These are phyloP conservation scores for Flaveria brownii DNA, from an alignment of 129 eudicot genomes.

Conservation along the genomic window DNA sequence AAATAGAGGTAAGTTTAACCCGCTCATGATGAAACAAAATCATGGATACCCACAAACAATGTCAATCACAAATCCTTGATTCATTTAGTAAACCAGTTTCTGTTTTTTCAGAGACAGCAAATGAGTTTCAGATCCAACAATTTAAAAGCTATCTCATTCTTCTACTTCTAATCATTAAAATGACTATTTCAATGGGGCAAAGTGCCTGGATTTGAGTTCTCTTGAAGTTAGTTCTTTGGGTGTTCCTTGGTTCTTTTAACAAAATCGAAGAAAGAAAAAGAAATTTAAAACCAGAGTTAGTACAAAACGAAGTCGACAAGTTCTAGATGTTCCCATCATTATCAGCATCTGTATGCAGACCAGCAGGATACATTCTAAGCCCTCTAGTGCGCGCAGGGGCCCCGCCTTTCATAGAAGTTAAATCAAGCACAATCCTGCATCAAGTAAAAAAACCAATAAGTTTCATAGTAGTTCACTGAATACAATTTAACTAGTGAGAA, in stretches of 20 bases:
- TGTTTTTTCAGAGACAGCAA: neutral
- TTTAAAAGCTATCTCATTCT: conserved; percentile 24
- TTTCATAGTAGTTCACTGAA: neutral
- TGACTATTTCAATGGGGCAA: neutral
- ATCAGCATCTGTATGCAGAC: conserved; percentile 15
- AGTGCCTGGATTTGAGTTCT: conserved; percentile 10
- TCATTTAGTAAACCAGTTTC: no score
- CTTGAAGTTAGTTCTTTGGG: conserved; percentile 22
- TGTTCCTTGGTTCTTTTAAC: conserved; percentile 1
- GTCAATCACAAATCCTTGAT: no score
- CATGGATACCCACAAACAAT: no score
- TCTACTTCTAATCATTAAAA: conserved; percentile 25
- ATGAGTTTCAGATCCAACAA: conserved; percentile 15
- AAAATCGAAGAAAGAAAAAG: neutral
- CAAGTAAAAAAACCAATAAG: neutral
- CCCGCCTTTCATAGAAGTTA: conserved; percentile 69
- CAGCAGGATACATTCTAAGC: conserved; percentile 34
- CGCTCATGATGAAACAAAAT: no score
- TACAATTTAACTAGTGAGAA: neutral
- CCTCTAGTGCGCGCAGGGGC: conserved; percentile 86
- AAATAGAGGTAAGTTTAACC: no score
- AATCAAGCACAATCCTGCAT: conserved; percentile 66
- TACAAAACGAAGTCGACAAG: conserved; percentile 17
- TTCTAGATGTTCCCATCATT: conserved; percentile 17
- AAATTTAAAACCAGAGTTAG: conserved; percentile 31